Conservation (phyloP, 352 stramenopile species). For the Pilasporangium apinafurcum region DNA sequence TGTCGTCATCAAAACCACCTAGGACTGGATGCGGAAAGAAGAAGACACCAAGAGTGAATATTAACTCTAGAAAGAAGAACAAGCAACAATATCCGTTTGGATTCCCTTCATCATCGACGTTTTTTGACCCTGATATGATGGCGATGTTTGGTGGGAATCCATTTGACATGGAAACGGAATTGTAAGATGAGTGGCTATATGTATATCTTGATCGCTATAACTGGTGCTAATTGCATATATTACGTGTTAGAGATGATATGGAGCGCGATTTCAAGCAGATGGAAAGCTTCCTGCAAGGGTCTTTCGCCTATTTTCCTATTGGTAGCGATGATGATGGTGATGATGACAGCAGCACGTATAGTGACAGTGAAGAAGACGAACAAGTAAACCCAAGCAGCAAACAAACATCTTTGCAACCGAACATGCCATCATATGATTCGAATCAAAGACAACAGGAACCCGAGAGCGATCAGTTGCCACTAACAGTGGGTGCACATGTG, state of each 20-base stretch:
- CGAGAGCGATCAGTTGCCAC: not conserved
- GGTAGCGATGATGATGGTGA: not conserved
- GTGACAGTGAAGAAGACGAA: not conserved
- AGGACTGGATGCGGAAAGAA: not conserved
- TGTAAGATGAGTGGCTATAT: slow-evolving; percentile 9
- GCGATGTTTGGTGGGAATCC: no score
- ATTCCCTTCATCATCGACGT: slow-evolving; percentile 6
- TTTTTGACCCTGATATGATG: slow-evolving; percentile 17
- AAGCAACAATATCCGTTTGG: not conserved
- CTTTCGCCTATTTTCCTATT: slow-evolving; percentile 13
- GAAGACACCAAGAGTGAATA: slow-evolving; percentile 5
- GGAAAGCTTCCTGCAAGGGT: slow-evolving; percentile 29
- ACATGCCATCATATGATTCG: no score
- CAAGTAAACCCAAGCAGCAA: not conserved
- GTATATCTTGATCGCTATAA: not conserved
- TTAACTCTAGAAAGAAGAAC: slow-evolving; percentile 1
- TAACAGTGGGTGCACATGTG: slow-evolving; percentile 22
- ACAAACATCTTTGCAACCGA: no score
- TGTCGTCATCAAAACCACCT: not conserved
- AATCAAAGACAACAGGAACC: not conserved
- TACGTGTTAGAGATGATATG: slow-evolving; percentile 14
- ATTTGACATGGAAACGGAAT: slow-evolving; percentile 7
- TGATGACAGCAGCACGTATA: not conserved
- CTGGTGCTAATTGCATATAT: no score
- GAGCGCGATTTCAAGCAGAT: slow-evolving; percentile 45